phyloP scores from a whole-genome alignment of 2,329 filamentous ascomycete species.

The Rhytidhysteron rufulum region DNA sequence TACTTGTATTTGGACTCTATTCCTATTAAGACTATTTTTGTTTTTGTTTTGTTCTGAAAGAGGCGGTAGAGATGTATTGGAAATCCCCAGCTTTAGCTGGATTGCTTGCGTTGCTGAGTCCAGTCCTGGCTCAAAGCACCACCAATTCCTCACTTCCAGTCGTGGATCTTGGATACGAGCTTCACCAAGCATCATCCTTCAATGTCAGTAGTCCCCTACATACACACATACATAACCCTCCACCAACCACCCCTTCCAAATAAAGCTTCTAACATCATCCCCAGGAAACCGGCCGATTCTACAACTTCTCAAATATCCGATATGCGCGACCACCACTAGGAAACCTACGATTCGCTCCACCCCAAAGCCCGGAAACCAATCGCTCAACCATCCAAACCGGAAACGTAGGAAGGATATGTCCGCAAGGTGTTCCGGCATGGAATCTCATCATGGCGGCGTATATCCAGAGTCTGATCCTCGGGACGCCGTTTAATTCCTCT shows the following conservation, averaged over 20 bases:
- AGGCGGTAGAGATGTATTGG: too few species aligned
- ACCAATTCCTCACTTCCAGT: conserved; percentile 30
- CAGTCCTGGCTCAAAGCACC: background rate
- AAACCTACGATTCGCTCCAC: conserved; percentile 48
- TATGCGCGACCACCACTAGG: conserved; percentile 48
- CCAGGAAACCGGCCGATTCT: conserved; percentile 28
- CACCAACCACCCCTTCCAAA: background rate
- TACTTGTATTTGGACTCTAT: too few species aligned
- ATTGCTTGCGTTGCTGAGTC: background rate
- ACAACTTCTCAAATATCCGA: conserved; percentile 51
- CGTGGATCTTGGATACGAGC: conserved; percentile 53
- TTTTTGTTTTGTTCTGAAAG: too few species aligned
- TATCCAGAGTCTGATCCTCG: conserved; percentile 25
- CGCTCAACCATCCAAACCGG: conserved; percentile 46
- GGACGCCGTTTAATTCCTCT: conserved; percentile 25
- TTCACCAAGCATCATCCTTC: conserved; percentile 46
- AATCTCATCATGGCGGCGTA: conserved; percentile 27
- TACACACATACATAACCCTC: background rate
- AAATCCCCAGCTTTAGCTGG: background rate
- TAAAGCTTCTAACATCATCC: background rate
- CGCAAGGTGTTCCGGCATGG: conserved; percentile 45
- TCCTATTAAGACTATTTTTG: too few species aligned
- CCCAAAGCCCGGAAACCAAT: conserved; percentile 41
- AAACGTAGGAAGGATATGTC: conserved; percentile 31
- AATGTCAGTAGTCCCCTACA: conserved; percentile 39